Evolutionary conservation across 2,329 filamentous ascomycete genomes (phyloP).

Genomic region (Xylaria sp.): DNA sequence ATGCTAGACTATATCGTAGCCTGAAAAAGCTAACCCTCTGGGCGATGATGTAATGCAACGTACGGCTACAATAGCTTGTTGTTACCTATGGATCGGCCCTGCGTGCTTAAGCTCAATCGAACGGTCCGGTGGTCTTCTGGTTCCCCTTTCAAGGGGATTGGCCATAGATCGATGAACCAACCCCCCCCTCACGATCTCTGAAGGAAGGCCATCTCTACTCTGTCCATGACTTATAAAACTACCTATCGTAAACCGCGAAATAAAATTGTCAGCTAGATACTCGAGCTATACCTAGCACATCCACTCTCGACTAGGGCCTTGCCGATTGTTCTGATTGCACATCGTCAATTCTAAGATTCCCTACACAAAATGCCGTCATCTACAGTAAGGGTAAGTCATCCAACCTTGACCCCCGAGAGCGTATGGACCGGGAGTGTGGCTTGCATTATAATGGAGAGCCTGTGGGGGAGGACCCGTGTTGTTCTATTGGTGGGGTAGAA

Average conservation of each 20-base stretch:
- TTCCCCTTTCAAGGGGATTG: not conserved
- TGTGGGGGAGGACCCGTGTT: too few species aligned
- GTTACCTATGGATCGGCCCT: not conserved
- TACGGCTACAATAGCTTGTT: not conserved
- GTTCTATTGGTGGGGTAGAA: too few species aligned
- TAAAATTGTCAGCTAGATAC: not conserved
- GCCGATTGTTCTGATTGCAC: not conserved
- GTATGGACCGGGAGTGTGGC: too few species aligned
- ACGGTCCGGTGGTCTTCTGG: not conserved
- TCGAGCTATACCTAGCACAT: too few species aligned
- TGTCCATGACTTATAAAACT: too few species aligned
- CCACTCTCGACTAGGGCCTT: not conserved
- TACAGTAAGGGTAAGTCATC: constrained; percentile 50
- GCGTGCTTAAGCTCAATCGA: constrained; percentile 6
- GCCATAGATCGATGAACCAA: constrained; percentile 22
- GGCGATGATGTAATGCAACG: constrained; percentile 20
- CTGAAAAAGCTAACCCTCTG: not conserved
- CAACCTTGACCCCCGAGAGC: constrained; percentile 47
- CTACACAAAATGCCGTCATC: constrained; percentile 44
- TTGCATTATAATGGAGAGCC: too few species aligned
- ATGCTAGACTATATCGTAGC: too few species aligned
- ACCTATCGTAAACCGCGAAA: not conserved
- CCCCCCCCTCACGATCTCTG: too few species aligned
- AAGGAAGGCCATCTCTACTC: not conserved
- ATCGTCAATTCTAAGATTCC: too few species aligned